These are phyloP conservation scores for Lactarius psammicola DNA, from an alignment of 768 basidiomycete genomes.

Conservation along the genomic window DNA sequence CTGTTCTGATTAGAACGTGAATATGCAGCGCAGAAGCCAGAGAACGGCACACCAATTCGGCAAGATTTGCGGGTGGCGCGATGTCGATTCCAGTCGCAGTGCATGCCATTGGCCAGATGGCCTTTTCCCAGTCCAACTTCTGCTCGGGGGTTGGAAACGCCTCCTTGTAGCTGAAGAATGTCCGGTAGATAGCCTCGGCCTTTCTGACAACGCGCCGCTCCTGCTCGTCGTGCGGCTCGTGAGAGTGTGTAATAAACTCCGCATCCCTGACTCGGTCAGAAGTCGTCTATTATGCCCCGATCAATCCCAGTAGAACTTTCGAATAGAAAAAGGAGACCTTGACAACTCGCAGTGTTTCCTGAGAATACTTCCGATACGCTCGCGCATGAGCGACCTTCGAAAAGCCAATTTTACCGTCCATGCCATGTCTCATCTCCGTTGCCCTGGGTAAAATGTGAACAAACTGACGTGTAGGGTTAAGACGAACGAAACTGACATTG, in stretches of 20 bases:
- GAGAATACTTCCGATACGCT: constrained; percentile 10
- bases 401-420: constrained; percentile 12
- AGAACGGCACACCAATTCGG: constrained; percentile 10
- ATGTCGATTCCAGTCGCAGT: constrained; percentile 8
- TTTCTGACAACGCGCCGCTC: not conserved
- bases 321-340: constrained; percentile 10
- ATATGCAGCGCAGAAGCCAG: not conserved
- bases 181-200: constrained; percentile 18
- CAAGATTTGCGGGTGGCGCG: not conserved
- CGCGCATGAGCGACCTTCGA: constrained; percentile 13
- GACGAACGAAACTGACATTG: constrained; percentile 4
- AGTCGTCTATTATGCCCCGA: constrained; percentile 1
- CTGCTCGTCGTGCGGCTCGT: constrained; percentile 9
- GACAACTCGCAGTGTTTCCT: constrained; percentile 4
- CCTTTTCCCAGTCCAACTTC: constrained; percentile 6
- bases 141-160: constrained; percentile 21
- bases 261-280: constrained; percentile 18
- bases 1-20: not conserved
- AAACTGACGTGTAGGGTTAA: not conserved
- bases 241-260: not conserved
- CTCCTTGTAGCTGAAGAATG: constrained; percentile 17
- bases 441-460: constrained; percentile 12
- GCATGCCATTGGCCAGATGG: constrained; percentile 20
- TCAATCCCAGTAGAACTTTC: not conserved
- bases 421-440: constrained; percentile 15